A percentile compares a stretch with the other conserved stretches of the same genome.
Conservation (phyloP, 2,329 filamentous ascomycete genomes). For the Neopestalotiopsis sp. region DNA sequence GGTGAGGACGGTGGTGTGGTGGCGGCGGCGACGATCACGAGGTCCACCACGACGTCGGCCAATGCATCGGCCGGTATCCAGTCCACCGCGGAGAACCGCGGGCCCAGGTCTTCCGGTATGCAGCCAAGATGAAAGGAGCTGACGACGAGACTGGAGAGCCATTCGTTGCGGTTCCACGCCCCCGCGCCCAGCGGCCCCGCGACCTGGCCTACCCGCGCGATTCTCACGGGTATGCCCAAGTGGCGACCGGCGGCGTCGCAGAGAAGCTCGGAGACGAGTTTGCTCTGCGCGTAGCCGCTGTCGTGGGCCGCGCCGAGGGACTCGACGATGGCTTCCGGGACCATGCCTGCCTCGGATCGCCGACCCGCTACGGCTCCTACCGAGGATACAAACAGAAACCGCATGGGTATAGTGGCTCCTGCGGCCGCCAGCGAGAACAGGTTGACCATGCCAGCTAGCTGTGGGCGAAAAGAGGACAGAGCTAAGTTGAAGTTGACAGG, state of each 20-base stretch:
- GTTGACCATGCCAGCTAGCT: conserved; percentile 29
- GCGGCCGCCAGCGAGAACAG: conserved; percentile 23
- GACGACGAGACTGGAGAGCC: conserved; percentile 45
- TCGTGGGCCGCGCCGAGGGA: conserved; percentile 15
- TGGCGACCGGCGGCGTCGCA: conserved; percentile 28
- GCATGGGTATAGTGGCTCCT: conserved; percentile 7
- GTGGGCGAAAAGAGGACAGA: conserved; percentile 25
- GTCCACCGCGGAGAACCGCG: conserved; percentile 38
- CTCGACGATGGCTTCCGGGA: conserved; percentile 24
- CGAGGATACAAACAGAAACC: conserved; percentile 29
- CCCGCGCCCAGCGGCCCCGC: conserved; percentile 30
- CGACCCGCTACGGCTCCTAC: conserved; percentile 24
- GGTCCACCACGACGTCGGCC: conserved; percentile 40
- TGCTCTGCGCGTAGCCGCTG: conserved; percentile 32
- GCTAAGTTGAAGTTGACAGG: conserved; percentile 31
- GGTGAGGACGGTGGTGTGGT: too few species aligned
- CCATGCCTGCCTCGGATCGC: conserved; percentile 8
- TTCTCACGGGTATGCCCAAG: conserved; percentile 21
- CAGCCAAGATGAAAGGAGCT: conserved; percentile 41
- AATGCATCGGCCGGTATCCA: conserved; percentile 51
- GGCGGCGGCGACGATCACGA: too few species aligned
- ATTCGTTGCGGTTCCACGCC: conserved; percentile 47
- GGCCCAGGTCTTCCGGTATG: conserved; percentile 42
- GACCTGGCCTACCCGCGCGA: conserved; percentile 34
- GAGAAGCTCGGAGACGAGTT: conserved; percentile 33